Conservation (phyloP, 2,329 filamentous ascomycete species). For the Erysiphe neolycopersici region DNA sequence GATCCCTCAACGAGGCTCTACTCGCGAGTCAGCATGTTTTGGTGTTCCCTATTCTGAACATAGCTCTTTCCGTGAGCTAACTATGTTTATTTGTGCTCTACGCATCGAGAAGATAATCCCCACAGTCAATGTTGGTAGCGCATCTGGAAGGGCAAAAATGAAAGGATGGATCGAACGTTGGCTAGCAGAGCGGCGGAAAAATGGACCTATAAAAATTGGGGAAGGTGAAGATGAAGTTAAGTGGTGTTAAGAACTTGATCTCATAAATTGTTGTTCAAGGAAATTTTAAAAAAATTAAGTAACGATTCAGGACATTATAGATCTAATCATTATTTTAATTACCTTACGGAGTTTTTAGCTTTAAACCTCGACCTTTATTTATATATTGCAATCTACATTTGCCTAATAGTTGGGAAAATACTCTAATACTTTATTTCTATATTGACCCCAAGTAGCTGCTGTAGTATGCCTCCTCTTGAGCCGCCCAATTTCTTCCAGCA, state of each 20-base stretch:
- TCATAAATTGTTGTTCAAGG: not conserved
- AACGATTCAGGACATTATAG: no score
- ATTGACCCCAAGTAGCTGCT: no score
- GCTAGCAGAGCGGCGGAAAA: conserved; percentile 28
- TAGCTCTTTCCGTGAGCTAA: conserved; percentile 78
- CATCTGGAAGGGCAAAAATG: conserved; percentile 29
- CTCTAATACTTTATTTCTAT: no score
- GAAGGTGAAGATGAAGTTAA: conserved; percentile 8
- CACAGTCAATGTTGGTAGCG: conserved; percentile 59
- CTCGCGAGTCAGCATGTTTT: conserved; percentile 59
- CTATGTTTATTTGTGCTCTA: conserved; percentile 72
- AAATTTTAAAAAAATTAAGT: no score
- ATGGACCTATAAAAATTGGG: conserved; percentile 20
- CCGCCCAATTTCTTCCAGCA: no score
- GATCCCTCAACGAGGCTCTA: conserved; percentile 58
- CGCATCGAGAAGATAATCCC: conserved; percentile 75
- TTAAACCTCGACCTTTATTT: no score
- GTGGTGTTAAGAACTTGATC: conserved; percentile 13
- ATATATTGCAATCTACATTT: no score
- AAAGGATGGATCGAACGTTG: conserved; percentile 38
- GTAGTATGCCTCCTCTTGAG: no score
- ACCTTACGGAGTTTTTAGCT: no score
- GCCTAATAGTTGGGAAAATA: no score
- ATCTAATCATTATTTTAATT: no score
- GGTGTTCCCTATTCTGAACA: conserved; percentile 93